phyloP scores from a whole-genome alignment of 2,329 filamentous ascomycete species.

The Trichoderma arundinaceum region DNA sequence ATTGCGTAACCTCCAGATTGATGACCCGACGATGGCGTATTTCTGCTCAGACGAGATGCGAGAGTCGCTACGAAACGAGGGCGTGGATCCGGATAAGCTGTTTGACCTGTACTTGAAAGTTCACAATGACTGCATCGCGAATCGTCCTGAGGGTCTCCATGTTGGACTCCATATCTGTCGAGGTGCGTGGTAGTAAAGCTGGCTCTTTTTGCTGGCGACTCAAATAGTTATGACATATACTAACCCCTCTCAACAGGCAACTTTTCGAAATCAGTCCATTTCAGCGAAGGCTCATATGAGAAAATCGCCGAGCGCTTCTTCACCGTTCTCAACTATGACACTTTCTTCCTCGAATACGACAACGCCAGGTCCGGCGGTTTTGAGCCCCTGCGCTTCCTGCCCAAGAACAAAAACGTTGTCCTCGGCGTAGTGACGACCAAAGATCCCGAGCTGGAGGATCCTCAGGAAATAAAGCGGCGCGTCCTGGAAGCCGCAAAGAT shows the following conservation, averaged over 20 bases:
- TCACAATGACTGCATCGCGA: conserved; percentile 72
- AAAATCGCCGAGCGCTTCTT: conserved; percentile 66
- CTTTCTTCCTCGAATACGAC: conserved; percentile 67
- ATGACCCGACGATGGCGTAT: conserved; percentile 67
- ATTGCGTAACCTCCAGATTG: conserved; percentile 63
- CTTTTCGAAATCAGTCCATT: conserved; percentile 67
- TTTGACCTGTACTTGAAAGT: conserved; percentile 73
- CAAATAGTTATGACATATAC: background rate
- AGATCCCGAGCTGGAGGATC: conserved; percentile 62
- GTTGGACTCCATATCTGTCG: conserved; percentile 69
- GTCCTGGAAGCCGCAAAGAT: conserved; percentile 66
- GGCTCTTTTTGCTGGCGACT: background rate
- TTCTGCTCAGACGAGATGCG: conserved; percentile 74
- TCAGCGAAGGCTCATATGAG: conserved; percentile 68
- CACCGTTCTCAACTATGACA: conserved; percentile 62
- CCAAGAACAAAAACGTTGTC: conserved; percentile 65
- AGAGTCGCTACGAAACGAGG: conserved; percentile 60
- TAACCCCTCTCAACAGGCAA: conserved; percentile 56
- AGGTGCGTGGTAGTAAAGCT: conserved; percentile 36
- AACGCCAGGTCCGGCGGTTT: conserved; percentile 65
- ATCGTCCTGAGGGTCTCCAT: conserved; percentile 68
- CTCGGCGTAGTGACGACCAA: conserved; percentile 67
- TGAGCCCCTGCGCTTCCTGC: conserved; percentile 65
- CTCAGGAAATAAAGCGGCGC: conserved; percentile 58
- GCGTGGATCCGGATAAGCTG: conserved; percentile 66